Base-by-base conservation (phyloP, 2,329 filamentous ascomycete genomes). In the Cladophialophora immunda region DNA sequence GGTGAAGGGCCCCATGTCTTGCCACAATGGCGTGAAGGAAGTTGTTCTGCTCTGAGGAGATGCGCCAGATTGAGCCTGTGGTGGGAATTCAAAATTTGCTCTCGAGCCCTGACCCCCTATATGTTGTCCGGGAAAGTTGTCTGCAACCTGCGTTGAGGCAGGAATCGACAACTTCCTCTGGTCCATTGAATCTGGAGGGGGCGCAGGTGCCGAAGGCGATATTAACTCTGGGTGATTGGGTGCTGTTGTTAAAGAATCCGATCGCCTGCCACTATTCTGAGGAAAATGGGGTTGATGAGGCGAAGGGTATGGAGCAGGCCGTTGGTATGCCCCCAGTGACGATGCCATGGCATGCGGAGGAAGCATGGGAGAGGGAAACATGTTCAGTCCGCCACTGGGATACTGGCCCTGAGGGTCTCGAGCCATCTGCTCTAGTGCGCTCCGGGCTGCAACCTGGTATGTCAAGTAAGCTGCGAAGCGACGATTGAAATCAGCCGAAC, bases 401-500 rank as follows among this genome's bases (percentile, higher is more conserved):
- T 77, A 79, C 53, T 77, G 74, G 69, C 74, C 76, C 66, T 82
- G 81, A 15, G 78, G 78, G 36, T 77, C 76, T 38, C 74, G 76
- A 38, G 83, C 78, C 53, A 80, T 79, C 64, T 83, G 78, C 53
- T 81, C 80, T 30, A 85, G 76, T 9, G 80, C 82, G 69, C 80
- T 81, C 62, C 86, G 79, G 70, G 87, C 84, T n/a, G 81, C 85
- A n/a, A 86, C 80, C 70, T 89, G 84, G 59, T 82, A 85, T 1
- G 84, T 82, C 19, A 89, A 78, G 73, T 87, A 88, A 25, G 85
- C 83, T 41, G 87, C 86, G 3, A 91, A 79, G 47, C 87, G 82
- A 30, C 85, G 82, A 74, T 90, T 90, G 76, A 91, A 85, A 67
- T 88, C 85, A 29, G 83, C 77, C 1, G 87, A 88, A 17, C 81